Percentiles rank a stretch among this genome's conserved stretches.
Conservation (phyloP, 176 grass and related monocot species). For the Aechmea fasciata region DNA sequence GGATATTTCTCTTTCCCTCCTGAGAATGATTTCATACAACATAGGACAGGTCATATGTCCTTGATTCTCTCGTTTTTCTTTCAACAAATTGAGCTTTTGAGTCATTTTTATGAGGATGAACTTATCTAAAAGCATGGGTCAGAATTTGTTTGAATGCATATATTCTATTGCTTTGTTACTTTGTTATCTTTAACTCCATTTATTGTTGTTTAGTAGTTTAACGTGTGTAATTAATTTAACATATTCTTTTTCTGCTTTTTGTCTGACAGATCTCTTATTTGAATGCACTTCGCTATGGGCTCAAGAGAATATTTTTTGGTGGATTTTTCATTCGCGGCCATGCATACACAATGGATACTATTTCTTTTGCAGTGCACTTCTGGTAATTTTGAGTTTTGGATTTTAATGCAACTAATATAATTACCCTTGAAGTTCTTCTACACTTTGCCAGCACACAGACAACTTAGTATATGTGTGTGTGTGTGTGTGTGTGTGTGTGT, state of each 20-base stretch:
- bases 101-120: not conserved
- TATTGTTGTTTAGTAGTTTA: no score
- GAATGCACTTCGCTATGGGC: constrained; percentile 93
- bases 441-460: no score
- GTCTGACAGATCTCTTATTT: constrained; percentile 78
- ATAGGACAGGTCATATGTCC: constrained; percentile 74
- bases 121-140: no score
- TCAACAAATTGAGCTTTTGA: not conserved
- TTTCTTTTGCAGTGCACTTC: constrained; percentile 96
- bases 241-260: constrained; percentile 1
- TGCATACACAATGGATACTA: constrained; percentile 99
- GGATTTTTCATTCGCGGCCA: constrained; percentile 98
- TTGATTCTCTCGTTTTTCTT: constrained; percentile 15
- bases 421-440: no score
- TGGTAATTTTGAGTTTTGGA: constrained; percentile 41
- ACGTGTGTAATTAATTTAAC: not conserved
- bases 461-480: no score
- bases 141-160: not conserved
- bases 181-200: no score
- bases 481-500: no score
- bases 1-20: constrained; percentile 94
- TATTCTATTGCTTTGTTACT: not conserved
- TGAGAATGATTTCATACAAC: constrained; percentile 99
- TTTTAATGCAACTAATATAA: not conserved
- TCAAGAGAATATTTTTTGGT: constrained; percentile 97